These are phyloP conservation scores for Takakia lepidozioides DNA, from an alignment of 225 moss, liverwort and hornwort genomes.

Conservation along the genomic window DNA sequence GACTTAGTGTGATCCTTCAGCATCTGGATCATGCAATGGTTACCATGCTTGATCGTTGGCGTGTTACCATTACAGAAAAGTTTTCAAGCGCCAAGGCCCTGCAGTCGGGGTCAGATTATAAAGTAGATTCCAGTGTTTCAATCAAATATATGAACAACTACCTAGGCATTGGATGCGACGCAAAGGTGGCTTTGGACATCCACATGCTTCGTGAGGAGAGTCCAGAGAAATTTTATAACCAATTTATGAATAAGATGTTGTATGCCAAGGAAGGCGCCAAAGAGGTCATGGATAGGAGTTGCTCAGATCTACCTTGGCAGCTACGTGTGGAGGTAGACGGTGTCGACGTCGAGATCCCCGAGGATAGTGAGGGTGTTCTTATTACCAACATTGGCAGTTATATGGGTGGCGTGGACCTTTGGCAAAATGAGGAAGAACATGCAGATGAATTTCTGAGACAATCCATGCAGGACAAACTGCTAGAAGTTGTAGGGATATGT, in stretches of 20 bases:
- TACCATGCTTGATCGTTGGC: slow-evolving; percentile 50
- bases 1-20: slow-evolving; percentile 35
- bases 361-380: slow-evolving; percentile 51
- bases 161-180: slow-evolving; percentile 62
- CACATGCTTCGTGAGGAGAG: slow-evolving; percentile 44
- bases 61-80: slow-evolving; percentile 30
- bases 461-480: slow-evolving; percentile 45
- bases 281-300: slow-evolving; percentile 45
- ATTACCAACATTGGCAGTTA: slow-evolving; percentile 46
- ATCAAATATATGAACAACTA: slow-evolving; percentile 49
- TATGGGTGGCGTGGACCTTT: slow-evolving; percentile 53
- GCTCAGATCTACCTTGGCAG: slow-evolving; percentile 40
- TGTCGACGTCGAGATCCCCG: slow-evolving; percentile 31
- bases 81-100: no score
- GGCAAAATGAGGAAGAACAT: slow-evolving; percentile 56
- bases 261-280: slow-evolving; percentile 54
- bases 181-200: slow-evolving; percentile 53
- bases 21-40: slow-evolving; percentile 47
- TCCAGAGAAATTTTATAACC: slow-evolving; percentile 50
- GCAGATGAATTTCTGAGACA: slow-evolving; percentile 42
- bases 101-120: slow-evolving; percentile 12
- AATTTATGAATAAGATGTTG: slow-evolving; percentile 53
- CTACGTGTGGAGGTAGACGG: slow-evolving; percentile 39
- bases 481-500: slow-evolving; percentile 52
- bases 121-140: neutral